Evolutionary conservation across 305 asterid genomes (phyloP), one percentile per base, ranked within the genome.

Genomic region (Rubia peregrina): DNA sequence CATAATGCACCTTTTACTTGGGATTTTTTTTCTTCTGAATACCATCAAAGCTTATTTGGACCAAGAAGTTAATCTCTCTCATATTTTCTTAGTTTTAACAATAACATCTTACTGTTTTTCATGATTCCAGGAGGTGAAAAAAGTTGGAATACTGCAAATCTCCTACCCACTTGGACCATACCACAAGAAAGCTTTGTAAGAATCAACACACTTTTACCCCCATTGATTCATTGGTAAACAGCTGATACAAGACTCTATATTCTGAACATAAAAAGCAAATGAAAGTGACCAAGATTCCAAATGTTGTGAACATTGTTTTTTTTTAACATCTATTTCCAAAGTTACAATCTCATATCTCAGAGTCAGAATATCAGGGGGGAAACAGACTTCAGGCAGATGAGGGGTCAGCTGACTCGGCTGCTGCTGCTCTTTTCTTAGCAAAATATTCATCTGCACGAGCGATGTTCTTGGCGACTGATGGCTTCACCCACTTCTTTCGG

Each of bases 401-500:
- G 44, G 89, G 6, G 41, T 81, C 87, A 4, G 76, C 75, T 30
- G 77, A 77, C 40, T 85, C 83, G 24, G 87, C 77, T 67, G 76
- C 61, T 0, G 61, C 61, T 1, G 62, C 96, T 73, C 89, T 80
- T 83, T 91, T 91, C 93, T 87, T 89, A 61, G 92, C 96, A 71
- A 91, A 91, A 78, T 91, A 91, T 82, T 89, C 95, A 3, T 89
- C 96, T 0, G 98, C 97, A 17, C 96, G 89, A 9, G 96, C 93
- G n/a, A 88, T 72, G 80, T 91, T 89, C 87, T 91, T 94, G 41
- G 96, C 81, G 3, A 94, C 98, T 0, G 98, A 89, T 61, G 96
- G 96, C 81, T 91, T 94, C 76, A 94, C 95, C 98, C 96, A 94
- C 66, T 91, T 91, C 90, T 91, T 94, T 76, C 90, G 77, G 24